A percentile compares a stretch with the other conserved stretches of the same genome.
phyloP scores from a whole-genome alignment of 2,329 filamentous ascomycete genomes.

The Fusarium goolgardi region DNA sequence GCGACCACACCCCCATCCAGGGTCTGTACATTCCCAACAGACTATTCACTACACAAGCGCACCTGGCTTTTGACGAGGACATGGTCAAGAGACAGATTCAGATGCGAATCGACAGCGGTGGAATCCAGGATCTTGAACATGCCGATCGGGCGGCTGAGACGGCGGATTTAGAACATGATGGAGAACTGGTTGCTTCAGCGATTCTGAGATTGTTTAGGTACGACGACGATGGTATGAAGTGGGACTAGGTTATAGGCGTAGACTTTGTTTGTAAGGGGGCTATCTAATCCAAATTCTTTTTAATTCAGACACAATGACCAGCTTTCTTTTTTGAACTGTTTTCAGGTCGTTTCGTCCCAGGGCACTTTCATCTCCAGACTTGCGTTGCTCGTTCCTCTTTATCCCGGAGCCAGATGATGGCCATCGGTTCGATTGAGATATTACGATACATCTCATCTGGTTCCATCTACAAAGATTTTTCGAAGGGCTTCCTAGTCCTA shows the following conservation, averaged over 20 bases:
- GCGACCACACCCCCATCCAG: constrained; percentile 74
- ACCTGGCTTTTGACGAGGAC: constrained; percentile 78
- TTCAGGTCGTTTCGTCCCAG: not conserved
- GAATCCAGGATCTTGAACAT: constrained; percentile 71
- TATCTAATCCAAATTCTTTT: not conserved
- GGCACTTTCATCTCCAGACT: not conserved
- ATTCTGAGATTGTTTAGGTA: constrained; percentile 71
- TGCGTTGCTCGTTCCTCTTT: not conserved
- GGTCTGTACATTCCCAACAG: constrained; percentile 75
- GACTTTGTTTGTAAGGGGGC: not conserved
- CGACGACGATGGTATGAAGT: constrained; percentile 58
- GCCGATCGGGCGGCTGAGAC: constrained; percentile 71
- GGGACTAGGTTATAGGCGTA: constrained; percentile 7
- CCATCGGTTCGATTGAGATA: not conserved
- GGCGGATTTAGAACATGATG: constrained; percentile 75
- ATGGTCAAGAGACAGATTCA: constrained; percentile 75
- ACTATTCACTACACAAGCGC: constrained; percentile 80
- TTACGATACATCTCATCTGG: not conserved
- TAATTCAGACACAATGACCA: not conserved
- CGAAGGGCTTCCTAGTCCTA: too few relatives aligned
- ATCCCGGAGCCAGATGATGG: not conserved
- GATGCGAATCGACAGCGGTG: constrained; percentile 66
- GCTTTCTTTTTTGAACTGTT: not conserved
- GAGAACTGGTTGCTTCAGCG: constrained; percentile 71
- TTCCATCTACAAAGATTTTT: not conserved